These are phyloP conservation scores for Citrus sp. DNA, from an alignment of 345 rosid species.

Conservation along the genomic window DNA sequence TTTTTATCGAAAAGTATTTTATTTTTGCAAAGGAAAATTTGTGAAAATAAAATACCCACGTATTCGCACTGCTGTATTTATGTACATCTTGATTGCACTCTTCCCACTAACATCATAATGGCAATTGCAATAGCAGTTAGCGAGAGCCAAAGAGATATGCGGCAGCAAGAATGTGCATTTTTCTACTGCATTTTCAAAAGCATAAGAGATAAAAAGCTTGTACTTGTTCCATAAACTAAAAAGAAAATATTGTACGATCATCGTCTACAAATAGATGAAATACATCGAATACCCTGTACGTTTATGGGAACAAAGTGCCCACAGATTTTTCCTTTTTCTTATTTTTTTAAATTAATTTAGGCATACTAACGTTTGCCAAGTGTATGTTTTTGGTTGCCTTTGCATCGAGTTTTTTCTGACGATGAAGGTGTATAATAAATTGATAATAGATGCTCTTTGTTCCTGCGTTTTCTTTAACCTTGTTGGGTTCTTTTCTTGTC, in stretches of 20 bases:
- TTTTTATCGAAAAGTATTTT: neutral
- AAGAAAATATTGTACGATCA: neutral
- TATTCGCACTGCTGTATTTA: neutral
- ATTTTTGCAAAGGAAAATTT: neutral
- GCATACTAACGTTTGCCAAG: constrained; percentile 1
- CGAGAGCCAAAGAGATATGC: neutral
- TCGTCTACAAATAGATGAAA: neutral
- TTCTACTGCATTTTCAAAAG: neutral
- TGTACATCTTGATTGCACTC: neutral
- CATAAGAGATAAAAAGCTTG: neutral
- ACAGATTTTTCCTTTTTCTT: neutral
- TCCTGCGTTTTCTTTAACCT: neutral
- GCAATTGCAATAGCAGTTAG: neutral
- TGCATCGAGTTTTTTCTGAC: neutral
- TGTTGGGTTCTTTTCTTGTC: neutral
- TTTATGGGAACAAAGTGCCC: constrained; percentile 7
- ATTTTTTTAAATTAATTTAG: neutral
- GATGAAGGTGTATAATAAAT: neutral
- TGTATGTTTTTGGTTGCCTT: neutral
- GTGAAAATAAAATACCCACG: neutral
- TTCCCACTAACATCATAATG: neutral
- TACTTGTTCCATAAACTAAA: too few species aligned
- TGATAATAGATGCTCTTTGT: neutral
- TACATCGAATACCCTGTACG: constrained; percentile 5
- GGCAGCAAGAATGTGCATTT: constrained; percentile 3